Evolutionary conservation across 1,139 yeast genomes (phyloP).

Genomic region (Hemisphaericaspora xylanilytica): DNA sequence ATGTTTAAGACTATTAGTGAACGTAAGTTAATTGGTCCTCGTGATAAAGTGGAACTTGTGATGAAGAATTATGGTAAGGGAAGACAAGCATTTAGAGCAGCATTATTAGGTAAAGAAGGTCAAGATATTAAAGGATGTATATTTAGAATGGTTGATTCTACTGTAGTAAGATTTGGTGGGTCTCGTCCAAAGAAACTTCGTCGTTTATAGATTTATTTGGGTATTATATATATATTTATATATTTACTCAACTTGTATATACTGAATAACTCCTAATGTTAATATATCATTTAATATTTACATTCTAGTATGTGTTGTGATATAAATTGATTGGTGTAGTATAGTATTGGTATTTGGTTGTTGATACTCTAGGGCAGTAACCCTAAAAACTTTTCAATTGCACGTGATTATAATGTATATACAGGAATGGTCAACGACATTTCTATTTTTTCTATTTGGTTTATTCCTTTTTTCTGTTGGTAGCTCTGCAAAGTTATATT

Average conservation of each 20-base stretch:
- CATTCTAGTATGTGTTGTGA: too few species aligned
- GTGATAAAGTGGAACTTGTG: conserved; percentile 66
- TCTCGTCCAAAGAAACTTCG: conserved; percentile 79
- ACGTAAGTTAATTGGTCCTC: conserved; percentile 47
- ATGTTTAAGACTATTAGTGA: conserved; percentile 72
- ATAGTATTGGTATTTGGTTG: too few species aligned
- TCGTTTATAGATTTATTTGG: conserved; percentile 35
- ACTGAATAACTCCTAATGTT: not conserved
- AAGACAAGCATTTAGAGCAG: conserved; percentile 80
- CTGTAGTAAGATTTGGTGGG: conserved; percentile 91
- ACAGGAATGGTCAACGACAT: too few species aligned
- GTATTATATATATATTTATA: not conserved
- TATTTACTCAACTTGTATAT: too few species aligned
- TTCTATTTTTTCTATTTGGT: too few species aligned
- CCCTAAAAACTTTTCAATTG: conserved; percentile 4
- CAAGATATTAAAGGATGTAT: conserved; percentile 59
- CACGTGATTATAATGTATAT: conserved; percentile 5
- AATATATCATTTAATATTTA: not conserved
- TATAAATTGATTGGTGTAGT: too few species aligned
- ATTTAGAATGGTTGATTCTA: conserved; percentile 69
- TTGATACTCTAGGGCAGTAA: conserved; percentile 5
- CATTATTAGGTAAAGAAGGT: conserved; percentile 90
- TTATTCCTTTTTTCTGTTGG: conserved; percentile 1
- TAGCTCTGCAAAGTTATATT: too few species aligned
- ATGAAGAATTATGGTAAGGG: conserved; percentile 86